Evolutionary conservation across 441 rosid species (phyloP), one percentile per base, ranked within the genome.

Genomic region (Erodium moschatum): DNA sequence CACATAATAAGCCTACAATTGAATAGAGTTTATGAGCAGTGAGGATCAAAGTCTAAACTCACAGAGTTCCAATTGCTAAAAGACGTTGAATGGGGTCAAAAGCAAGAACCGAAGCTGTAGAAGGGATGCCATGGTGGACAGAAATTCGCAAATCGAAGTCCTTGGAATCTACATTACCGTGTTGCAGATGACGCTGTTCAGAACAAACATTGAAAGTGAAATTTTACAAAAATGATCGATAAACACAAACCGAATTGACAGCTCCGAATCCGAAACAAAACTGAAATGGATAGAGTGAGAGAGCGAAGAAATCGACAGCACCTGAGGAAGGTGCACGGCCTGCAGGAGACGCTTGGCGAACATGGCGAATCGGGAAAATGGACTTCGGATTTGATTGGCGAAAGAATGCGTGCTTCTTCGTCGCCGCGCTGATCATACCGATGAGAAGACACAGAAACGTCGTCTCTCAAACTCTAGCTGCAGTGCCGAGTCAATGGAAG

Each of bases 11-110:
- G 10, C 13, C 21, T 2, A 60, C 15, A 24, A 80, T 71, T 67
- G 82, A 87, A 70, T 82, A 67, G 33, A 82, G 83, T 69, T 88
- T 90, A 64, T 81, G 77, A 65, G 87, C 84, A 62, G 86, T 78
- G 69, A 86, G 70, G 12, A 89, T 83, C 6, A 87, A 83, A 12
- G 89, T 80, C 71, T 88, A 89, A 70, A 82, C 89, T 81, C 79
- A 88, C 93, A 79, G 72, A 38, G 93, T 85, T 77, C 87, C 93
- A 35, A 88, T 73, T 63, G 90, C 93, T 73, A 88, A 69, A 24
- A 88, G 85, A 64, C 83, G 70, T 67, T 88, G 93, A 70, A 83
- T 70, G 50, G 83, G 84, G 67, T 88, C 93, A 61, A 84, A 78
- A 61, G 90, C 85, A 63, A 88, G 79, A 70, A 88, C 72, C 10